phyloP scores from a whole-genome alignment of 1,139 yeast species.

The Geotrichum bryndzae region DNA sequence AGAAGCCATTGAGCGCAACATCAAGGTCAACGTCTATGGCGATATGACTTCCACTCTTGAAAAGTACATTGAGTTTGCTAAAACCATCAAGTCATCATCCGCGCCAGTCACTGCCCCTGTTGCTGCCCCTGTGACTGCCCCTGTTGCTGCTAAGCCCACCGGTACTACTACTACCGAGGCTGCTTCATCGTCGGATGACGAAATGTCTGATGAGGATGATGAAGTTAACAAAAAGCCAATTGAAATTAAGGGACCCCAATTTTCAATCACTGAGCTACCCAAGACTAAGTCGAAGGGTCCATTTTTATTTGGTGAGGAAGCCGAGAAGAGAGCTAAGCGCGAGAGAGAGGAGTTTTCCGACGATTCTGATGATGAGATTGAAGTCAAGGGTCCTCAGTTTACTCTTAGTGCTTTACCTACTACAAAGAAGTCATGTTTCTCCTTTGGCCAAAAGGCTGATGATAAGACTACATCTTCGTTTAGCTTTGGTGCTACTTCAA shows the following conservation, averaged over 20 bases:
- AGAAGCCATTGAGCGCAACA: constrained; percentile 1
- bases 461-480: constrained; percentile 4
- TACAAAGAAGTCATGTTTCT: constrained; percentile 52
- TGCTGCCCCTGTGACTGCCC: neutral
- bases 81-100: constrained; percentile 1
- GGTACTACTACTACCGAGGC: constrained; percentile 1
- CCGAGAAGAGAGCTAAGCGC: constrained; percentile 9
- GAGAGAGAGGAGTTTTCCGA: constrained; percentile 35
- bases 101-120: too few relatives aligned
- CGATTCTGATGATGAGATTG: constrained; percentile 23
- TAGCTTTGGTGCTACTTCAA: too few relatives aligned
- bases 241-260: constrained; percentile 53
- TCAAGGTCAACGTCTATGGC: constrained; percentile 7
- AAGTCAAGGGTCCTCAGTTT: constrained; percentile 59
- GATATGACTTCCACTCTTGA: constrained; percentile 4
- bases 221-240: constrained; percentile 1
- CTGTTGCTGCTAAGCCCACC: neutral
- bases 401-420: constrained; percentile 49
- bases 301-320: constrained; percentile 34
- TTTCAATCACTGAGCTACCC: constrained; percentile 49
- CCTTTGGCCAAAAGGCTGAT: constrained; percentile 12
- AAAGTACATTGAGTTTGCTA: constrained; percentile 7
- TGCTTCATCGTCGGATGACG: neutral
- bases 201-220: constrained; percentile 3
- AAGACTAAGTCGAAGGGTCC: constrained; percentile 49